Percentiles rank a stretch among this genome's conserved stretches.
These are phyloP conservation scores for Fragaria nilgerrensis DNA, from an alignment of 306 rosid species.

Conservation along the genomic window DNA sequence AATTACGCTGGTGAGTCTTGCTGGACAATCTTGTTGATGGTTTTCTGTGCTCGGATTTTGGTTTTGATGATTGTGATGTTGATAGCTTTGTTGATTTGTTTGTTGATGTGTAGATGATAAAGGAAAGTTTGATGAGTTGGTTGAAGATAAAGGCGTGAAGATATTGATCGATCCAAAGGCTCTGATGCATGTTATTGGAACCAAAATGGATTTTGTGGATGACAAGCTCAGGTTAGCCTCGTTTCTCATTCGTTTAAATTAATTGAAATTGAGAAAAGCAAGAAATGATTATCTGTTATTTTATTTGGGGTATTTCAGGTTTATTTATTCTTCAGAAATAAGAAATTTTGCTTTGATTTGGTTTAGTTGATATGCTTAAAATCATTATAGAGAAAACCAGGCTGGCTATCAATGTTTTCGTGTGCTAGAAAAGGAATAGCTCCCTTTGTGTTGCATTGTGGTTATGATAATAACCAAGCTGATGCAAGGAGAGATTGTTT, in stretches of 20 bases:
- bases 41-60: background rate
- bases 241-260: too few species aligned
- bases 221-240: too few species aligned
- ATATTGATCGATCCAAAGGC: background rate
- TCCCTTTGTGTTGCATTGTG: background rate
- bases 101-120: constrained; percentile 10
- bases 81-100: constrained; percentile 3
- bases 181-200: background rate
- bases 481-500: background rate
- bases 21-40: too few species aligned
- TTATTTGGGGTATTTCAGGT: background rate
- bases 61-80: background rate
- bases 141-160: background rate
- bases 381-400: background rate
- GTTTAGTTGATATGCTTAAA: background rate
- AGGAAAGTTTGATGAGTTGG: background rate
- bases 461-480: background rate
- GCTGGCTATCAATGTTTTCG: background rate
- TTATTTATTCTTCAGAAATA: background rate
- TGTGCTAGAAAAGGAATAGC: background rate
- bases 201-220: too few species aligned
- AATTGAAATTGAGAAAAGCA: background rate
- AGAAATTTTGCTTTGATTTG: background rate
- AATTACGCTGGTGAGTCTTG: too few species aligned
- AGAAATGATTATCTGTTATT: background rate